A percentile compares a stretch with the other conserved stretches of the same genome.
These are phyloP conservation scores for Oehlia diaphana DNA, from an alignment of 192 early-diverging fungal species.

Conservation along the genomic window DNA sequence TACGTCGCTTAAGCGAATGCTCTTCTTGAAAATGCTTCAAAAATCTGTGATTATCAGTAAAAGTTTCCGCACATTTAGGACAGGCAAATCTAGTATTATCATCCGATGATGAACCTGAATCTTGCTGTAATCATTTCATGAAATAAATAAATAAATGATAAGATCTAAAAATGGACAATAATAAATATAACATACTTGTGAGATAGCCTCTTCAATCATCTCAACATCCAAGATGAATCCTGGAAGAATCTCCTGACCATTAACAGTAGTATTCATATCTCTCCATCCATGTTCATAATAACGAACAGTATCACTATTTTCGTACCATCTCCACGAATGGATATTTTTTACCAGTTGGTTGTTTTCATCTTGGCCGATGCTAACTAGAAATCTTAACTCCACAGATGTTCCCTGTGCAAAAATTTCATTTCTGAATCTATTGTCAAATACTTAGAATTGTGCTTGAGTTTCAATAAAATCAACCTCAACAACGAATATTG, in stretches of 20 bases:
- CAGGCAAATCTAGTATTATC: background rate
- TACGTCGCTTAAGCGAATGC: too few relatives aligned
- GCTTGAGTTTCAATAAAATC: background rate
- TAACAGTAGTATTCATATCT: background rate
- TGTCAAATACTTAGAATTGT: background rate
- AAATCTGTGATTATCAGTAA: too few relatives aligned
- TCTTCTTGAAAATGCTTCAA: too few relatives aligned
- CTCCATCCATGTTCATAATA: slow-evolving; percentile 18
- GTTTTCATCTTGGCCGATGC: background rate
- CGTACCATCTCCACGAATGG: background rate
- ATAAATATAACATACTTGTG: slow-evolving; percentile 16
- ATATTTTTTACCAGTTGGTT: background rate
- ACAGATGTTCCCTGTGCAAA: slow-evolving; percentile 6
- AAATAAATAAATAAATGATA: slow-evolving; percentile 6
- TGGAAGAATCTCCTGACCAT: background rate
- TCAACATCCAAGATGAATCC: background rate
- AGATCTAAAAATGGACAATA: background rate
- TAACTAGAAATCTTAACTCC: background rate
- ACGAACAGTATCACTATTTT: slow-evolving; percentile 1
- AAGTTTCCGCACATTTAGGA: background rate
- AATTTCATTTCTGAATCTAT: slow-evolving; percentile 20
- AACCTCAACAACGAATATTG: slow-evolving; percentile 29
- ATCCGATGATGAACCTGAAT: slow-evolving; percentile 1
- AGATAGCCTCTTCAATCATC: slow-evolving; percentile 7
- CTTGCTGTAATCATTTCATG: slow-evolving; percentile 9